These are phyloP conservation scores for Saccharomycodes ludwigii DNA, from an alignment of 805 yeast species.

Conservation along the genomic window DNA sequence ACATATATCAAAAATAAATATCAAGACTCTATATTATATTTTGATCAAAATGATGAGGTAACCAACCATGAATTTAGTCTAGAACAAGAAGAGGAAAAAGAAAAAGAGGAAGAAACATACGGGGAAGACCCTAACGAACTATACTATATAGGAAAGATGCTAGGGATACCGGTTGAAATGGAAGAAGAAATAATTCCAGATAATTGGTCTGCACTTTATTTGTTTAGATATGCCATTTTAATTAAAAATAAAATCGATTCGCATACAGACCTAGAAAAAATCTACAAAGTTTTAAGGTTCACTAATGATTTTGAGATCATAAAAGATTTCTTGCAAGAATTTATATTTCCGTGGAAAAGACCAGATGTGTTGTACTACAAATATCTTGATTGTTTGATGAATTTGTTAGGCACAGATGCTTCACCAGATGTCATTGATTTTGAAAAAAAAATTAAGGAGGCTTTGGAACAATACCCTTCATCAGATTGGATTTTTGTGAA, in stretches of 20 bases:
- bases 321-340: not conserved
- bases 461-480: too few relatives aligned
- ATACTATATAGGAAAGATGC: not conserved
- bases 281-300: constrained; percentile 5
- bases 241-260: constrained; percentile 31
- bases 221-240: constrained; percentile 14
- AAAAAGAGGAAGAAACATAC: not conserved
- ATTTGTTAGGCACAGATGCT: too few relatives aligned
- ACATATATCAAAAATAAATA: constrained; percentile 11
- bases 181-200: constrained; percentile 3
- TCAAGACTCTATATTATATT: constrained; percentile 7
- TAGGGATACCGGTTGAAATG: too few relatives aligned
- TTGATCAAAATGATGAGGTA: constrained; percentile 4
- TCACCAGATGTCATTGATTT: too few relatives aligned
- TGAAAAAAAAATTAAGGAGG: too few relatives aligned
- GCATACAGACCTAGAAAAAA: constrained; percentile 49
- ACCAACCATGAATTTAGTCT: constrained; percentile 8
- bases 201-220: constrained; percentile 16
- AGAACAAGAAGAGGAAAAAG: constrained; percentile 2
- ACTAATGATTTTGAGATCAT: not conserved
- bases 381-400: not conserved
- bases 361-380: not conserved
- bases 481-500: too few relatives aligned
- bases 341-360: not conserved
- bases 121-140: not conserved